These are phyloP conservation scores for Yamadazyma mexicana DNA, from an alignment of 1,139 yeast species.

Conservation along the genomic window DNA sequence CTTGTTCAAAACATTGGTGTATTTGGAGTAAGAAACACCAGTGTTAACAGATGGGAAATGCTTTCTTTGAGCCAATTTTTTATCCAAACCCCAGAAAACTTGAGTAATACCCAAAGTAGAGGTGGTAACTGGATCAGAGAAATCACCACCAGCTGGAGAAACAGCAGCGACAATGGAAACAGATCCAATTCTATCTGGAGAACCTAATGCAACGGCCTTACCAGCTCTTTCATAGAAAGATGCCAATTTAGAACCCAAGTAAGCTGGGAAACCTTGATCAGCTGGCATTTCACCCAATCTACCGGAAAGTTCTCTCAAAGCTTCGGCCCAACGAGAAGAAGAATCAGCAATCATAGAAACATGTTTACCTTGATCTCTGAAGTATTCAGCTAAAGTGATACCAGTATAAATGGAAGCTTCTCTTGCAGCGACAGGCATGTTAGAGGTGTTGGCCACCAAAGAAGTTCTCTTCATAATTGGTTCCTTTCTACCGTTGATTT, in stretches of 20 bases:
- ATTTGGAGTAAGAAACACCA: constrained; percentile 92
- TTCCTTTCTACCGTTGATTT: constrained; percentile 88
- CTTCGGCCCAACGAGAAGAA: constrained; percentile 99
- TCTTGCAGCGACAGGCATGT: constrained; percentile 99
- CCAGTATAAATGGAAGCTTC: constrained; percentile 99
- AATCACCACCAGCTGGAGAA: constrained; percentile 99
- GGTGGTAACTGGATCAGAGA: constrained; percentile 99
- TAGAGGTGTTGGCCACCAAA: constrained; percentile 95
- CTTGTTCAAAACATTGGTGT: constrained; percentile 81
- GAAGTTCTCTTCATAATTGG: constrained; percentile 99
- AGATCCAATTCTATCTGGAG: constrained; percentile 94
- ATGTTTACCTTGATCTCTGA: constrained; percentile 99
- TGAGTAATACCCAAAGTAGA: constrained; percentile 98
- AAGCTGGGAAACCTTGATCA: constrained; percentile 99
- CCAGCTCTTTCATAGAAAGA: constrained; percentile 99
- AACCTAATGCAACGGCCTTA: constrained; percentile 91
- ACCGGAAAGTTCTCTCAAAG: constrained; percentile 98
- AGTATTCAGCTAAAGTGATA: constrained; percentile 96
- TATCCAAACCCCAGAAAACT: constrained; percentile 99
- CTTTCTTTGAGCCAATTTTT: constrained; percentile 98
- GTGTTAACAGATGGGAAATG: constrained; percentile 99
- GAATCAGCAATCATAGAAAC: constrained; percentile 99
- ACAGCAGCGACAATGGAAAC: constrained; percentile 99
- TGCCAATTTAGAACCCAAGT: constrained; percentile 96
- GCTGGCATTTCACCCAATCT: constrained; percentile 99